Evolutionary conservation across 305 asterid species (phyloP).

Genomic region (Solanum aculeatissimum): DNA sequence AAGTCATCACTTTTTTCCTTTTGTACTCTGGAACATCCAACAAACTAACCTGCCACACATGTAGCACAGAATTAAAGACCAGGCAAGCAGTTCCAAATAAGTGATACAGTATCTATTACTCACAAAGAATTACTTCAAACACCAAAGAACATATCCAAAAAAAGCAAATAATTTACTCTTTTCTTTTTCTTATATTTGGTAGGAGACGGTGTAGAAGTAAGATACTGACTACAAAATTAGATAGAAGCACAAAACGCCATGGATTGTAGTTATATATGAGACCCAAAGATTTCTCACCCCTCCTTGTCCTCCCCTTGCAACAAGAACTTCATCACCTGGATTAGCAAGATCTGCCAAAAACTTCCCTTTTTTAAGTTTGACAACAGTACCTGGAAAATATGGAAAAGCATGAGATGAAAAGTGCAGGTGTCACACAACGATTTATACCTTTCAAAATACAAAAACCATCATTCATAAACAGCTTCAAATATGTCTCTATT

Average conservation of each 20-base stretch:
- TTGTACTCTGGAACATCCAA: constrained; percentile 61
- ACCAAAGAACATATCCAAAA: background rate
- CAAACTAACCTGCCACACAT: constrained; percentile 68
- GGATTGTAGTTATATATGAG: constrained; percentile 3
- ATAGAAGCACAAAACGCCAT: background rate
- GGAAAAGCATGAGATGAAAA: background rate
- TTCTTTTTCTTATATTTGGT: background rate
- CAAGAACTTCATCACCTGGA: constrained; percentile 79
- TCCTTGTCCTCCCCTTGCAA: constrained; percentile 98
- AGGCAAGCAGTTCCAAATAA: background rate
- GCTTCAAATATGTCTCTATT: background rate
- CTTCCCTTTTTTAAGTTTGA: constrained; percentile 79
- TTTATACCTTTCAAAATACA: background rate
- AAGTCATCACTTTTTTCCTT: constrained; percentile 29
- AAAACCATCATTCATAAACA: background rate
- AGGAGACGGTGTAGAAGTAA: background rate
- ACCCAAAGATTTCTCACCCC: constrained; percentile 54
- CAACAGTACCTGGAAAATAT: constrained; percentile 66
- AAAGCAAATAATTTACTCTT: background rate
- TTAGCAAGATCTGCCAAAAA: constrained; percentile 78
- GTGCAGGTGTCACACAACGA: background rate
- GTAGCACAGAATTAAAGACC: background rate
- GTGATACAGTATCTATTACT: background rate
- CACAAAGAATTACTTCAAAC: background rate
- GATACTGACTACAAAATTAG: background rate